Base-by-base conservation (phyloP, 192 early-diverging fungal genomes). In the Cladochytrium replicatum region DNA sequence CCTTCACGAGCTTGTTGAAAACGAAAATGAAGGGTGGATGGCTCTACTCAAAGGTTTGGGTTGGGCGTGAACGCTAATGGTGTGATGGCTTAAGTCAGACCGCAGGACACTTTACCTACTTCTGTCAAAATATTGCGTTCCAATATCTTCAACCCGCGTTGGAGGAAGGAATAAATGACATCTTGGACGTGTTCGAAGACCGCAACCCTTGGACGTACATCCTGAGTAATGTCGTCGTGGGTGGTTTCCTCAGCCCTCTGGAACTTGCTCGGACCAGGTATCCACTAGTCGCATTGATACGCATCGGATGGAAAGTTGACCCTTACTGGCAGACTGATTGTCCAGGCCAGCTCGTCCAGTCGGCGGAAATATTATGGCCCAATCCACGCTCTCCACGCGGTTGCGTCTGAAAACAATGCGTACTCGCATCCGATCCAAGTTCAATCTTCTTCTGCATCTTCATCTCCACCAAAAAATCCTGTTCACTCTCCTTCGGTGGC, bases 171-270 rank as follows among this genome's bases (percentile, higher is more conserved):
- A 53, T 97, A 37, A 95, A 97, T 64, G 95, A 97, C 54, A 67
- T 77, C 17, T 87, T 95, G 43, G 89, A 81, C 46, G 72, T 94
- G n/a, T 88, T 86, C 52, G 95, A 95, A 44, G 88, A 89, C 53
- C 77, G 72, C 38, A 80, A 76, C 61, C 86, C 85, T 30, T 67
- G 75, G 7, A 95, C 95, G 0, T 54, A 84, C 38, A 74, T 93
- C 0, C 60, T 72, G 1, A 86, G 85, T 9, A 77, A 85, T 60
- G 60, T 86, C 0, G 54, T 87, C 19, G 80, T 86, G 3, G 92
- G 92, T 4, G 68, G 83, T 46, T 29, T 87, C 29, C 71, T 99
- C 37, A 87, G 85, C 50, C 95, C 95, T 2, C 65, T 99, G 38
- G 95, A 99, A 52, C 66, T 97, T 9, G 77, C 87, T 41, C 77